Conservation (phyloP, 257 asterid species). For the Salvia hispanica region DNA sequence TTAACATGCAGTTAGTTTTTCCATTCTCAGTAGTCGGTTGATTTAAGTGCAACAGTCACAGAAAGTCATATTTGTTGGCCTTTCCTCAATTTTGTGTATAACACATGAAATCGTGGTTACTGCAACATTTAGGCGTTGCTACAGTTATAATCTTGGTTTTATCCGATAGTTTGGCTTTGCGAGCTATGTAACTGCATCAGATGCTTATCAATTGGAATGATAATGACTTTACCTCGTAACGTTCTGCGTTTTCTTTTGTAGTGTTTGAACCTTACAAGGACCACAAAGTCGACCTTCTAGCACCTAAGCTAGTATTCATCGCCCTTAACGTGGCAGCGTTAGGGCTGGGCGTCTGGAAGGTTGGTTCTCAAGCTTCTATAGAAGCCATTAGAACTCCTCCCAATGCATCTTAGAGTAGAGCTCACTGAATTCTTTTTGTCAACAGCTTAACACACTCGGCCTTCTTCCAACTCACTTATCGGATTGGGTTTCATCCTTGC, state of each 20-base stretch:
- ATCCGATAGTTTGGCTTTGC: conserved; percentile 5
- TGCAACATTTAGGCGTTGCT: conserved; percentile 12
- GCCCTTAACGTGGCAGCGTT: conserved; percentile 87
- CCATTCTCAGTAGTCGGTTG: background rate
- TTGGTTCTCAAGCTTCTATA: conserved; percentile 33
- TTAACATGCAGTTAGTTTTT: background rate
- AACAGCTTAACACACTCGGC: conserved; percentile 91
- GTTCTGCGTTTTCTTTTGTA: conserved; percentile 36
- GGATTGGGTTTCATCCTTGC: conserved; percentile 97
- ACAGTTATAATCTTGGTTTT: background rate
- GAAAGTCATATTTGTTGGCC: background rate
- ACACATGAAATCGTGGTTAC: background rate
- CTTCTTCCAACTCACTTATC: conserved; percentile 98
- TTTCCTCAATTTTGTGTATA: background rate
- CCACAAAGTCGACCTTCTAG: conserved; percentile 75
- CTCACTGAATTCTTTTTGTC: conserved; percentile 20
- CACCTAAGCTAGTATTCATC: conserved; percentile 72
- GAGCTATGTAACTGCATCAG: background rate
- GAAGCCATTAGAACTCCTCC: background rate
- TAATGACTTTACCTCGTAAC: conserved; percentile 1
- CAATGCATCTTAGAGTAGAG: conserved; percentile 15
- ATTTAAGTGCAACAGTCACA: background rate
- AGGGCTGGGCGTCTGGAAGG: conserved; percentile 98
- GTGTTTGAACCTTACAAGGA: conserved; percentile 97
- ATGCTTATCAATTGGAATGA: background rate